phyloP scores from a whole-genome alignment of 148 eudicot genomes.

The Linanthus parryae region DNA sequence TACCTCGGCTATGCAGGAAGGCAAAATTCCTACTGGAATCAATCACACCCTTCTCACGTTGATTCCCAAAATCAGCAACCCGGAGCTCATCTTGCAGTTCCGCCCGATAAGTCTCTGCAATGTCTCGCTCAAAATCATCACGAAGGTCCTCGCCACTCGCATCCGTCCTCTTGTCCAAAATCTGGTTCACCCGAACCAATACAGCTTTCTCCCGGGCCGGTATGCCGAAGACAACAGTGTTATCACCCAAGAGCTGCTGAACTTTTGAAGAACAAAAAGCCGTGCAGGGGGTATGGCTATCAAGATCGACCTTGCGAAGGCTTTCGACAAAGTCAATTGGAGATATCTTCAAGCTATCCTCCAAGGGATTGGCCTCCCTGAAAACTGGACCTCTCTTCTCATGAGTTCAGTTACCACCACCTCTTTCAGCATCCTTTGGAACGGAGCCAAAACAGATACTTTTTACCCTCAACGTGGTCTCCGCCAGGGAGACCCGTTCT shows the following conservation, averaged over 20 bases:
- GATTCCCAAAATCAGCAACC: not conserved
- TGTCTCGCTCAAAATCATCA: not conserved
- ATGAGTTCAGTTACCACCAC: too few relatives aligned
- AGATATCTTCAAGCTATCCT: not conserved
- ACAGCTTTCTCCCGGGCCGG: not conserved
- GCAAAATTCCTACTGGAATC: not conserved
- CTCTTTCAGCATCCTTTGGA: too few relatives aligned
- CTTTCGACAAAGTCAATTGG: not conserved
- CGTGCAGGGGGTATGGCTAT: not conserved
- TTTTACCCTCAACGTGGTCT: too few relatives aligned
- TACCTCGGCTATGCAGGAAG: not conserved
- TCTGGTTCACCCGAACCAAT: not conserved
- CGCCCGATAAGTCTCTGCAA: not conserved
- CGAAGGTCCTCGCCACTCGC: not conserved
- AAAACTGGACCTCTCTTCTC: too few relatives aligned
- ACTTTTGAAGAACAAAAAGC: not conserved
- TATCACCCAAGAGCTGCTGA: not conserved
- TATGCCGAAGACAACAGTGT: not conserved
- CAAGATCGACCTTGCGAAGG: not conserved
- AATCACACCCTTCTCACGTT: not conserved
- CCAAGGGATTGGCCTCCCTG: too few relatives aligned
- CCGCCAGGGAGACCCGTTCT: too few relatives aligned
- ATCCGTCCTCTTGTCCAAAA: not conserved
- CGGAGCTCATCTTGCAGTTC: not conserved
- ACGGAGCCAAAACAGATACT: too few relatives aligned